A percentile compares a stretch with the other conserved stretches of the same genome.
Evolutionary conservation across 805 yeast species (phyloP).

Genomic region (Metschnikowia chrysomelidarum): DNA sequence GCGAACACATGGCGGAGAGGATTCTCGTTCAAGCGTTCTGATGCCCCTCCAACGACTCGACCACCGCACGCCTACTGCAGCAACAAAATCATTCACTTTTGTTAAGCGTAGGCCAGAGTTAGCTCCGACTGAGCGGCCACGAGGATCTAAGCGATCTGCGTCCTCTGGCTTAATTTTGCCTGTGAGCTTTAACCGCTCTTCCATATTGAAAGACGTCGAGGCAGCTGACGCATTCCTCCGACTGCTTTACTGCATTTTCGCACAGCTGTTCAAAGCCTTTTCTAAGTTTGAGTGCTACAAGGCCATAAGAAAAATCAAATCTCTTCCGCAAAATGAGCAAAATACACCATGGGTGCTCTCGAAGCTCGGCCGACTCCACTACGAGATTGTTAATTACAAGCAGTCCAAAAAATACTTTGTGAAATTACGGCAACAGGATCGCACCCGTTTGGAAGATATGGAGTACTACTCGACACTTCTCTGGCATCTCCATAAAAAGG

Average conservation of each 20-base stretch:
- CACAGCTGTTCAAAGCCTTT: conserved; percentile 60
- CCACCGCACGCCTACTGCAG: conserved; percentile 15
- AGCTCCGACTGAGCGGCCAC: conserved; percentile 7
- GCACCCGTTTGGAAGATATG: conserved; percentile 83
- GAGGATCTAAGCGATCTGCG: conserved; percentile 17
- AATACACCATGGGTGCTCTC: conserved; percentile 84
- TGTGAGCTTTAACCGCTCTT: conserved; percentile 1
- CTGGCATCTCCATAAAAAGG: conserved; percentile 88
- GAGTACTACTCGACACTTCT: conserved; percentile 85
- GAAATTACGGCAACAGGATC: conserved; percentile 63
- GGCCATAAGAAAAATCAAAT: conserved; percentile 67
- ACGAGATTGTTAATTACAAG: conserved; percentile 82
- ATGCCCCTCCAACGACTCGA: conserved; percentile 12
- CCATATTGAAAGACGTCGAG: conserved; percentile 11
- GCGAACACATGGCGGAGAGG: conserved; percentile 16
- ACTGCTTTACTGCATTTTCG: conserved; percentile 51
- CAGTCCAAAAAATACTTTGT: conserved; percentile 66
- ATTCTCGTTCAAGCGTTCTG: conserved; percentile 7
- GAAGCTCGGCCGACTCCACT: conserved; percentile 75
- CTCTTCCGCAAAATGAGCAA: conserved; percentile 60
- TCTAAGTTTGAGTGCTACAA: conserved; percentile 71
- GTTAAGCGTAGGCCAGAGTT: conserved; percentile 14
- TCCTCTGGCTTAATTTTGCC: conserved; percentile 11
- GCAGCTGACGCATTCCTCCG: conserved; percentile 42
- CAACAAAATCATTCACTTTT: conserved; percentile 13